These are phyloP conservation scores for Fomitopsis palustris DNA, from an alignment of 1,284 basidiomycete species.

Conservation along the genomic window DNA sequence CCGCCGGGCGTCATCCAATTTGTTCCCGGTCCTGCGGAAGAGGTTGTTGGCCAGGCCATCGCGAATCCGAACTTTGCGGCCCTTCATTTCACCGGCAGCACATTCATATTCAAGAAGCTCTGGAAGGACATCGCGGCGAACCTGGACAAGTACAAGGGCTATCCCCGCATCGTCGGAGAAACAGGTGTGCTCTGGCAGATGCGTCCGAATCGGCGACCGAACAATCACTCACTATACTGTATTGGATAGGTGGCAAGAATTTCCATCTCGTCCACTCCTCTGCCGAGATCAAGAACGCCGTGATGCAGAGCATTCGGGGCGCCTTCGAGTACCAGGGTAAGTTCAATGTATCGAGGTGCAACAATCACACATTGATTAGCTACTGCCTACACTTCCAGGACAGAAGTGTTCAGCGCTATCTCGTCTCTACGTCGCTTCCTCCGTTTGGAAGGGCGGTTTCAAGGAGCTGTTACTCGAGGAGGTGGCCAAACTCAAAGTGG, in stretches of 20 bases:
- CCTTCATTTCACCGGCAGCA: conserved; percentile 97
- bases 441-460: conserved; percentile 87
- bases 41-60: conserved; percentile 82
- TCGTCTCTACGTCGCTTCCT: conserved; percentile 85
- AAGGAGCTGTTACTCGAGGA: conserved; percentile 77
- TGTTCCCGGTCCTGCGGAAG: conserved; percentile 82
- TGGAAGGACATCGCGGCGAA: conserved; percentile 96
- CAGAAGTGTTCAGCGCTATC: conserved; percentile 98
- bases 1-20: conserved; percentile 97
- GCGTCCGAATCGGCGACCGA: not conserved
- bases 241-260: conserved; percentile 82
- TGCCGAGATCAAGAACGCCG: conserved; percentile 87
- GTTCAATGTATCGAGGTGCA: not conserved
- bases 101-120: conserved; percentile 88
- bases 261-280: conserved; percentile 92
- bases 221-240: not conserved
- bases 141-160: conserved; percentile 81
- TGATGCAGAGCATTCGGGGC: conserved; percentile 83
- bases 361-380: not conserved
- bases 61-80: conserved; percentile 81
- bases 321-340: conserved; percentile 96
- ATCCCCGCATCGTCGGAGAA: conserved; percentile 96
- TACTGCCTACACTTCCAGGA: conserved; percentile 36
- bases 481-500: conserved; percentile 83
- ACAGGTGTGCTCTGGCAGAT: conserved; percentile 42